Evolutionary conservation across 805 yeast species (phyloP).

Genomic region (Candida rishiriensis): DNA sequence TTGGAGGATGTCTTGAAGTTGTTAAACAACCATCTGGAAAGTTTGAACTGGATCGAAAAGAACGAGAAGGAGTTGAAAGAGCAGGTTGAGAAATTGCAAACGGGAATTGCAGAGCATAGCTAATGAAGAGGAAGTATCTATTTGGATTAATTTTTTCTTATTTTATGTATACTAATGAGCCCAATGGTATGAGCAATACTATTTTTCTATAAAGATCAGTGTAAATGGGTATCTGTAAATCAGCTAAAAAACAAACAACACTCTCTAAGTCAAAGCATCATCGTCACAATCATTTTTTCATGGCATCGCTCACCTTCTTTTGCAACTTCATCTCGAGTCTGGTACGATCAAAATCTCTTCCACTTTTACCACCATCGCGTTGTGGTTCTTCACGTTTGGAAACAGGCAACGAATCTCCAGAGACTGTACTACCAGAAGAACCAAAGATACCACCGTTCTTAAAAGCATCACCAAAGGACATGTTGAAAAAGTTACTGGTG

Average conservation of each 20-base stretch:
- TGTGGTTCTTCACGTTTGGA: neutral
- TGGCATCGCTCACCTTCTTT: slow-evolving; percentile 37
- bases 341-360: slow-evolving; percentile 39
- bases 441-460: neutral
- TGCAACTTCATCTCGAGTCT: slow-evolving; percentile 46
- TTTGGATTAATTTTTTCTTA: too few relatives aligned
- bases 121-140: too few relatives aligned
- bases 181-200: too few relatives aligned
- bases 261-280: too few relatives aligned
- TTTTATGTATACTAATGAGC: too few relatives aligned
- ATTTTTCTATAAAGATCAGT: too few relatives aligned
- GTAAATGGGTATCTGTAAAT: too few relatives aligned
- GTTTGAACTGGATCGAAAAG: slow-evolving; percentile 80
- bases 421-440: too few relatives aligned
- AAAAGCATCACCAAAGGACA: neutral
- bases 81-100: slow-evolving; percentile 46
- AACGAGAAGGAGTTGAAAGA: slow-evolving; percentile 64
- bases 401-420: too few relatives aligned
- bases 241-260: too few relatives aligned
- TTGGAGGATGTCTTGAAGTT: slow-evolving; percentile 71
- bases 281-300: slow-evolving; percentile 20
- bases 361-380: neutral
- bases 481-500: neutral
- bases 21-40: slow-evolving; percentile 83
- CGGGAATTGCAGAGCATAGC: neutral